Base-by-base conservation (phyloP, 2,329 filamentous ascomycete species). In the Podosphaera xanthii region DNA sequence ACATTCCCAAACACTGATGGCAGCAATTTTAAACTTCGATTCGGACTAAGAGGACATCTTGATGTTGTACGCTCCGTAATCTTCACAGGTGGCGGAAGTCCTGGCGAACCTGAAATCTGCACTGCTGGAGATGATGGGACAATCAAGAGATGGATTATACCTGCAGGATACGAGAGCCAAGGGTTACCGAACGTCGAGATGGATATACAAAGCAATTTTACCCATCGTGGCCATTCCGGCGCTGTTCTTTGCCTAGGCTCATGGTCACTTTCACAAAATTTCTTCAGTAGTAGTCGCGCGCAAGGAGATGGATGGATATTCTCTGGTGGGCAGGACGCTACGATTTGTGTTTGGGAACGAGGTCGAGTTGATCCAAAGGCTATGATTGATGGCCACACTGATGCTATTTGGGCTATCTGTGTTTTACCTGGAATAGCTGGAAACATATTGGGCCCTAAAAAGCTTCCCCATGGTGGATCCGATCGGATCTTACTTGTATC, bases 261-360 rank as follows among this genome's bases (percentile, higher is more conserved):
- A 2, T 96, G 88, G 77, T 89, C 88, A 1, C 83, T 88, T 1
- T 84, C 87, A 1, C 86, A 87, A 34, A 92, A 87, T 67, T 95
- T 96, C 69, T 86, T 87, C 6, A 94, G 88, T 22, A 87, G 90
- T 42, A 89, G 90, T 5, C 82, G 90, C 62, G 87, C 87, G 6
- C 82, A 86, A 65, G 91, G 91, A 38, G 92, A 97, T 66, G 92
- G 92, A 35, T 98, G 92, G 92, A 90, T 98, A 64, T 98, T 98
- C 71, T 97, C 91, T 4, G 92, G 92, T 61, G 92, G 92, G 3
- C 89, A 96, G 70, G 92, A 98, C 71, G 82, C 87, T 22, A 94
- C 88, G 5, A 83, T 98, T 44, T 82, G 90, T 36, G 89, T 98
- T 0, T 98, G 92, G 92, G 91, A 98, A 71, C 81, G 90, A 57